Conservation (phyloP, 257 asterid species). For the Plantago ovata region DNA sequence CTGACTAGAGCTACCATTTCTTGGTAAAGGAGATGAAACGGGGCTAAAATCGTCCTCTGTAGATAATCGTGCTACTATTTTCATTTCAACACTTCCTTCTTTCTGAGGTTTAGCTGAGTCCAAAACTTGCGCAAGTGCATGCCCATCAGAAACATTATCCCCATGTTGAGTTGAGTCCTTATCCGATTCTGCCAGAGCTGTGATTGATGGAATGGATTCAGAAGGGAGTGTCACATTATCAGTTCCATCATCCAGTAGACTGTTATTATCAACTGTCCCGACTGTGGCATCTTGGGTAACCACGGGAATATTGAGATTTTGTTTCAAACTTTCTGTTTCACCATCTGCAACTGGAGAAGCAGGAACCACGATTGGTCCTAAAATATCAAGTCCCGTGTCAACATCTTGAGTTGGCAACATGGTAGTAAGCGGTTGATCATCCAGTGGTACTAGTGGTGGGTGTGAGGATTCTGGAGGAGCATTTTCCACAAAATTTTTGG, state of each 20-base stretch:
- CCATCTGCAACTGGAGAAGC: constrained; percentile 19
- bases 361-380: constrained; percentile 17
- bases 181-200: constrained; percentile 24
- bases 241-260: constrained; percentile 19
- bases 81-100: constrained; percentile 26
- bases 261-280: constrained; percentile 19
- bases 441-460: constrained; percentile 31
- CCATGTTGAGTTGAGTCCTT: constrained; percentile 17
- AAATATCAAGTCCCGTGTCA: constrained; percentile 24
- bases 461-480: constrained; percentile 38
- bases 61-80: constrained; percentile 25
- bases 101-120: constrained; percentile 14
- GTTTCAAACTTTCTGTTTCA: constrained; percentile 26
- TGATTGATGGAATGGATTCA: constrained; percentile 22
- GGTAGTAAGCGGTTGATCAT: constrained; percentile 35
- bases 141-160: constrained; percentile 30
- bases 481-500: constrained; percentile 30
- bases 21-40: constrained; percentile 30
- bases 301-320: constrained; percentile 17
- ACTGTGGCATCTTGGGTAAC: constrained; percentile 26
- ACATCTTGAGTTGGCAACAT: constrained; percentile 25
- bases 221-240: constrained; percentile 5
- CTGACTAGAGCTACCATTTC: constrained; percentile 29
- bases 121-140: constrained; percentile 25
- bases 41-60: constrained; percentile 30